Evolutionary conservation across 1,284 basidiomycete species (phyloP), one percentile per base, ranked within the genome.

Genomic region (Melampsora larici-populina): DNA sequence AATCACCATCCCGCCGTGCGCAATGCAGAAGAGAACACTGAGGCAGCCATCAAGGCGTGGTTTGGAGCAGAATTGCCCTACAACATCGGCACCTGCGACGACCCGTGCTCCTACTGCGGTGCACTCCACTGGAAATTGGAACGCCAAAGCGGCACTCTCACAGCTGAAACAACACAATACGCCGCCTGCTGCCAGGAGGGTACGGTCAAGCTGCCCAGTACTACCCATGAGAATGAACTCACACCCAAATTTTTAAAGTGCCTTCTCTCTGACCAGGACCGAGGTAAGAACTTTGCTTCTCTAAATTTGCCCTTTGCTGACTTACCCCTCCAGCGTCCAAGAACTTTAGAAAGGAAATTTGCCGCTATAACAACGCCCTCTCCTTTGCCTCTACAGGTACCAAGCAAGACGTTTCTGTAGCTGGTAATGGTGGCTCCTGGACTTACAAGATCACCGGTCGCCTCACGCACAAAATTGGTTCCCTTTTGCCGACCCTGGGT

Each of bases 61-160:
- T 36, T 36, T 9, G 36, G 36, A 4, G 36, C 36, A 4, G 36
- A 36, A 9, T 4, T 36, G 3, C 36, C 36, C 9, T 36, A 4
- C 36, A 36, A 36, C 36, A 9, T 36, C 9, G 36, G 36, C 9
- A 3, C 36, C 9, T 36, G 36, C 36, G n/a, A 67, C 36, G 51
- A 70, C n/a, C 7, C 29, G 4, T 70, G 68, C 68, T 0, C 0
- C 2, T 0, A 26, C 13, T 70, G 68, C 58, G 68, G 68, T 17
- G 68, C 68, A 21, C 6, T 70, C 48, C 68, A 70, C 55, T 70
- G 49, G 49, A 2, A 1, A n/a, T 15, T 13, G 5, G 68, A 70
- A 15, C 29, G 68, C 29, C 51, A 36, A 36, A 36, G 3, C 36
- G 4, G 36, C 36, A n/a, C n/a, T n/a, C n/a, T n/a, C 36, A 36